A percentile compares a stretch with the other conserved stretches of the same genome.
Evolutionary conservation across 768 basidiomycete species (phyloP).

Genomic region (Pisolithus tinctorius): DNA sequence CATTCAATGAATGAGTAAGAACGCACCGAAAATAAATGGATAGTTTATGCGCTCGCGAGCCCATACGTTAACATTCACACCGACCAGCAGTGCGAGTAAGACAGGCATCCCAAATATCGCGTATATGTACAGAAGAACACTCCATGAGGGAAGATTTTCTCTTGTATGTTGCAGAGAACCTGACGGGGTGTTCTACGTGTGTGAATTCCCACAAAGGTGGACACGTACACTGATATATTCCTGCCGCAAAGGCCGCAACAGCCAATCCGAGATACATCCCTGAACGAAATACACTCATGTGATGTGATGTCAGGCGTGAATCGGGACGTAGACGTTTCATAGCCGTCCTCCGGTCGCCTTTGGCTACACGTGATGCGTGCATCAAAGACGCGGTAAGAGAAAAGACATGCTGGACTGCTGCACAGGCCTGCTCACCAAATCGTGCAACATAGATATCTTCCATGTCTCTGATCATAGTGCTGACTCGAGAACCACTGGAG

Average conservation of each 20-base stretch:
- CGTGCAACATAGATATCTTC: conserved; percentile 70
- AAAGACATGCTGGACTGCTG: not conserved
- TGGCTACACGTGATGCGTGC: conserved; percentile 26
- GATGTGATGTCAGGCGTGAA: conserved; percentile 47
- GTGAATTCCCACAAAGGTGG: not conserved
- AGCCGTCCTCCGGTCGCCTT: conserved; percentile 78
- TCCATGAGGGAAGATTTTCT: conserved; percentile 57
- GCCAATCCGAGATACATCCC: conserved; percentile 70
- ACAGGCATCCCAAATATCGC: conserved; percentile 66
- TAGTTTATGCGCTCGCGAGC: conserved; percentile 77
- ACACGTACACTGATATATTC: conserved; percentile 49
- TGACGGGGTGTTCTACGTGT: conserved; percentile 18
- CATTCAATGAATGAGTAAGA: not conserved
- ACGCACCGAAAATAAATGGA: conserved; percentile 81
- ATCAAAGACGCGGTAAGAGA: not conserved
- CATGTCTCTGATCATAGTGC: conserved; percentile 63
- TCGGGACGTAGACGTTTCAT: conserved; percentile 55
- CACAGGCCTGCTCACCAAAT: conserved; percentile 54
- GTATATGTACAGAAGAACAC: conserved; percentile 72
- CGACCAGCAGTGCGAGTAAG: conserved; percentile 70
- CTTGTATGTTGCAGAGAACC: conserved; percentile 51
- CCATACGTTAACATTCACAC: conserved; percentile 82
- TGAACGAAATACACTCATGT: conserved; percentile 67
- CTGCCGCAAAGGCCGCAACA: conserved; percentile 59
- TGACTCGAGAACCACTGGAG: conserved; percentile 53